These are phyloP conservation scores for Sporodiniella umbellata DNA, from an alignment of 371 early-diverging fungal species.

Conservation along the genomic window DNA sequence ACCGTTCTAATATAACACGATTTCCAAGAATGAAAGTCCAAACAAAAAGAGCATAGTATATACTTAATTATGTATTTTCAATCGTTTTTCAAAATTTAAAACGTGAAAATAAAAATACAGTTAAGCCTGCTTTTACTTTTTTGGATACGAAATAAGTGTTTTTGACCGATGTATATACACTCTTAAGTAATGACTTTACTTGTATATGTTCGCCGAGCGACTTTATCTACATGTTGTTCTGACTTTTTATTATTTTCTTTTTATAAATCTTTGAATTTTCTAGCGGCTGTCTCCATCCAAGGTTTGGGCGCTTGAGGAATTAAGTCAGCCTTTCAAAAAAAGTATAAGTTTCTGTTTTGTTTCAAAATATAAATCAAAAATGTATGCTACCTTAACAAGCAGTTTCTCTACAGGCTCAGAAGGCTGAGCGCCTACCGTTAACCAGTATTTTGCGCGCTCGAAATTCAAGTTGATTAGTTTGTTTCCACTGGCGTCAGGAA, in stretches of 20 bases:
- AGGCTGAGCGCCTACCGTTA: conserved; percentile 94
- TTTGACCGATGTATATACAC: too few relatives aligned
- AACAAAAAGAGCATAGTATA: too few relatives aligned
- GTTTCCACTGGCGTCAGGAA: conserved; percentile 69
- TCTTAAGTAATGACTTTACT: too few relatives aligned
- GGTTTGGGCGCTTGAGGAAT: conserved; percentile 59
- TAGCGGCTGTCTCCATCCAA: conserved; percentile 52
- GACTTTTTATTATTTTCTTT: not conserved
- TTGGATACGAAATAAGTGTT: too few relatives aligned
- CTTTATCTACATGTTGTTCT: too few relatives aligned
- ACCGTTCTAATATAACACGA: too few relatives aligned
- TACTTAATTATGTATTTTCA: too few relatives aligned
- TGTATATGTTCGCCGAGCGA: too few relatives aligned
- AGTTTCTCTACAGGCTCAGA: conserved; percentile 83
- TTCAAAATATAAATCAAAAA: not conserved
- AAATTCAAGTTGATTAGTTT: conserved; percentile 86
- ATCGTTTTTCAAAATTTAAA: too few relatives aligned
- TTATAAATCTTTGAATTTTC: conserved; percentile 19
- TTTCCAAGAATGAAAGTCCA: too few relatives aligned
- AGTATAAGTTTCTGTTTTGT: not conserved
- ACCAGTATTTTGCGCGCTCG: conserved; percentile 94
- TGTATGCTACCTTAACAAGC: conserved; percentile 83
- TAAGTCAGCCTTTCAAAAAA: conserved; percentile 49
- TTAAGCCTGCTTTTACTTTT: too few relatives aligned
- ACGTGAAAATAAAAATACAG: too few relatives aligned